These are phyloP conservation scores for Orobanche coerulescens DNA, from an alignment of 257 asterid species.

Conservation along the genomic window DNA sequence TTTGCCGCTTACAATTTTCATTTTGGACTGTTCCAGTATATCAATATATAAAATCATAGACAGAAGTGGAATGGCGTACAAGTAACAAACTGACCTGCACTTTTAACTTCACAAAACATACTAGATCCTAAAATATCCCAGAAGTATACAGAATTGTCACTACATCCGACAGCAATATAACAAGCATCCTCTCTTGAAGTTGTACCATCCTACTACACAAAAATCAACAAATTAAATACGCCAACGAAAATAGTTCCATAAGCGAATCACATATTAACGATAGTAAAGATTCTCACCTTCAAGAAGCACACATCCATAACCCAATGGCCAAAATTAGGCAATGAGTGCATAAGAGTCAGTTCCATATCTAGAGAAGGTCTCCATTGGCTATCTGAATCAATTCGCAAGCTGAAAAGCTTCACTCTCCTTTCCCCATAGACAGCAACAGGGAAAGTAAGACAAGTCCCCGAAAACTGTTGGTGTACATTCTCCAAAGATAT, in stretches of 20 bases:
- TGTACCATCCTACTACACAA: constrained; percentile 35
- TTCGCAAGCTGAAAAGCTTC: constrained; percentile 48
- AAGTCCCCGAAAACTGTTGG: constrained; percentile 20
- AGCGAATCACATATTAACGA: background rate
- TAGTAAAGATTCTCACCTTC: constrained; percentile 33
- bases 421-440: constrained; percentile 88
- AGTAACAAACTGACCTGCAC: constrained; percentile 44
- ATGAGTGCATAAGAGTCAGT: constrained; percentile 39
- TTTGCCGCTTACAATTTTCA: constrained; percentile 1
- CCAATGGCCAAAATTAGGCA: constrained; percentile 78
- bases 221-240: constrained; percentile 2
- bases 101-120: constrained; percentile 48
- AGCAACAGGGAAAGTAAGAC: constrained; percentile 36
- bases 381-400: constrained; percentile 20
- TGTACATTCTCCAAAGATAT: constrained; percentile 36
- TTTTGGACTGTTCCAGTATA: background rate
- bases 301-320: constrained; percentile 75
- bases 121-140: constrained; percentile 49
- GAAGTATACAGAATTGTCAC: constrained; percentile 68
- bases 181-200: constrained; percentile 28
- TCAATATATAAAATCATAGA: background rate
- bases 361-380: constrained; percentile 20
- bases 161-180: constrained; percentile 72
- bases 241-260: background rate
- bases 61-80: background rate